Base-by-base conservation (phyloP, 345 rosid genomes). In the Erodium maritimum region DNA sequence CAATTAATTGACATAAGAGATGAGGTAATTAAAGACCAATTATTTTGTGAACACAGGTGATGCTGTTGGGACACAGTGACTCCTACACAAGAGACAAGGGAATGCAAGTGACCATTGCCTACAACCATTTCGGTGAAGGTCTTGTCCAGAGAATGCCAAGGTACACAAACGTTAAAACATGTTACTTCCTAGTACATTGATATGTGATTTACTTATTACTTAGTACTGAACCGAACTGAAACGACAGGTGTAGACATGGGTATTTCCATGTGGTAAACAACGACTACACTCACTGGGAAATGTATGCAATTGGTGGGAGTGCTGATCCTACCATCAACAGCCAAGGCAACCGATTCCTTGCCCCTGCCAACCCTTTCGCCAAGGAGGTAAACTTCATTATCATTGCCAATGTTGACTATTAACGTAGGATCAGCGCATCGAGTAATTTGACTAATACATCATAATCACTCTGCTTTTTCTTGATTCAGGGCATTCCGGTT, bases 241-340 rank as follows among this genome's bases (percentile, higher is more conserved):
- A 24, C 68, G 72, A 66, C 70, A 93, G 99, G 77, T 94, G 99
- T 75, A 70, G 99, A 57, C 96, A 90, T 61, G 99, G 99, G 37
- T 94, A 90, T 71, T 90, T 94, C 78, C 97, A 94, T 65, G 97
- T 94, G 29, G 96, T 94, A 17, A 94, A 94, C 87, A 94, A 94
- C 60, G 97, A 94, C 77, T 94, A 94, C 65, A 90, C 99, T 0
- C 97, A 94, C 56, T 94, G 99, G 99, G 93, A 77, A 70, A 94
- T 94, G 99, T 90, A 94, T 77, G 99, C 99, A 4, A 90, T 94
- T 7, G 97, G 99, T 66, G 99, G 99, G 50, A 90, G 99, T 79
- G 99, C 97, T 2, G 65, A 83, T 33, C 99, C 99, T 52, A 94
- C 99, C 42, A 94, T 90, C 46, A 94, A 90, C 80, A 94, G 99